phyloP scores from a whole-genome alignment of 2,329 filamentous ascomycete species.

The Neurospora sp. region DNA sequence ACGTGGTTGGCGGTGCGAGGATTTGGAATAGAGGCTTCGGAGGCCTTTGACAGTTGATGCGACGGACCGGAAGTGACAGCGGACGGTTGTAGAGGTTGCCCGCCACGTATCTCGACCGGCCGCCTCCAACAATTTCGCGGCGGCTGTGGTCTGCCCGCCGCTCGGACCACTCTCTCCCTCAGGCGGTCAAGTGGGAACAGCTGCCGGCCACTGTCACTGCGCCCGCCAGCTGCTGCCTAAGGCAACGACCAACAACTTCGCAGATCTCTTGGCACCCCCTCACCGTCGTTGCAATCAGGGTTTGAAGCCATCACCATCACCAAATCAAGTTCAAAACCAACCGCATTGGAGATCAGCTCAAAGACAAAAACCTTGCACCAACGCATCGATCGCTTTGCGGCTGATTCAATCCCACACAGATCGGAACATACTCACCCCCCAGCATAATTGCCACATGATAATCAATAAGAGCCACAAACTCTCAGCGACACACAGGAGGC shows the following conservation, averaged over 20 bases:
- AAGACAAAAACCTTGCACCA: background rate
- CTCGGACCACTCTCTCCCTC: conserved; percentile 14
- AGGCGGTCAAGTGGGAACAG: background rate
- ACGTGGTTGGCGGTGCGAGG: background rate
- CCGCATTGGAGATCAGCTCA: background rate
- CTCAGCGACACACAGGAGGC: background rate
- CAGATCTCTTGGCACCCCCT: background rate
- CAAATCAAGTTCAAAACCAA: background rate
- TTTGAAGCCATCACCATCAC: background rate
- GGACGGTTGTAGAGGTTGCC: conserved; percentile 11
- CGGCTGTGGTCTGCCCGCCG: conserved; percentile 18
- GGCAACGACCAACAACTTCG: background rate
- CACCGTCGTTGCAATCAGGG: background rate
- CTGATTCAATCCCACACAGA: background rate
- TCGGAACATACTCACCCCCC: background rate
- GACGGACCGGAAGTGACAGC: conserved; percentile 2
- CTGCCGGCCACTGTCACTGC: background rate
- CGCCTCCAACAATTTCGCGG: conserved; percentile 18
- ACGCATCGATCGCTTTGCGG: background rate
- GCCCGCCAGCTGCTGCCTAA: background rate
- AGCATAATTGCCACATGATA: background rate
- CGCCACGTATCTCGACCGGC: conserved; percentile 18
- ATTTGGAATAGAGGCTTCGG: background rate
- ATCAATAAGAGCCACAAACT: background rate
- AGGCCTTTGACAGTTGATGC: conserved; percentile 1